Conservation (phyloP, 345 rosid genomes). For the Syzygium oleosum region DNA sequence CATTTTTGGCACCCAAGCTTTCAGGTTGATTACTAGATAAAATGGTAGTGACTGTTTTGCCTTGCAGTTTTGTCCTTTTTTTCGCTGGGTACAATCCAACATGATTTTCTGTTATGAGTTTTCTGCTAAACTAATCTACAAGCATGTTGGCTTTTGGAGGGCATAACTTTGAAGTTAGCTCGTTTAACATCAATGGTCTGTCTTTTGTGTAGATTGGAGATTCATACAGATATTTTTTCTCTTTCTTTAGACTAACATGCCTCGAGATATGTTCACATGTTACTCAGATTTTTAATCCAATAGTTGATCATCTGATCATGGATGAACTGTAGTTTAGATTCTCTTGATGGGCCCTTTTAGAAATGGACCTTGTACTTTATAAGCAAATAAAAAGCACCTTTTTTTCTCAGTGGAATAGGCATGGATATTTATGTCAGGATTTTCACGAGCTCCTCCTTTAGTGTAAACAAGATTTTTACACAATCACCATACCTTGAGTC, state of each 20-base stretch:
- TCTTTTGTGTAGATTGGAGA: neutral
- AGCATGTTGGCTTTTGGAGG: neutral
- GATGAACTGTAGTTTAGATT: neutral
- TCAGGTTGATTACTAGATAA: neutral
- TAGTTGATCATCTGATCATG: neutral
- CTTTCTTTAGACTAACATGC: neutral
- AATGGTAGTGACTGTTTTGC: neutral
- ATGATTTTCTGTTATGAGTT: neutral
- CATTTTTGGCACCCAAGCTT: neutral
- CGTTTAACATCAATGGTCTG: neutral
- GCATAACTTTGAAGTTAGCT: neutral
- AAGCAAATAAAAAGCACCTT: neutral
- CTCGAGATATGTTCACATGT: neutral
- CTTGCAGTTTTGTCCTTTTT: neutral
- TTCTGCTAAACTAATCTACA: neutral
- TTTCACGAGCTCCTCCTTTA: neutral
- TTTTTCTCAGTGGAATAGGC: neutral
- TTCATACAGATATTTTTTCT: neutral
- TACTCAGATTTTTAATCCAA: neutral
- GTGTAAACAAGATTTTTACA: neutral
- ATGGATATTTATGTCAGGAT: neutral
- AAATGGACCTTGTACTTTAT: neutral
- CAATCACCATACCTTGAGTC: neutral
- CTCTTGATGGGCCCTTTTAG: neutral
- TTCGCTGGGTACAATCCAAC: neutral